These are phyloP conservation scores for Edaphochlamys debaryana DNA, from an alignment of 139 green algal species.

Conservation along the genomic window DNA sequence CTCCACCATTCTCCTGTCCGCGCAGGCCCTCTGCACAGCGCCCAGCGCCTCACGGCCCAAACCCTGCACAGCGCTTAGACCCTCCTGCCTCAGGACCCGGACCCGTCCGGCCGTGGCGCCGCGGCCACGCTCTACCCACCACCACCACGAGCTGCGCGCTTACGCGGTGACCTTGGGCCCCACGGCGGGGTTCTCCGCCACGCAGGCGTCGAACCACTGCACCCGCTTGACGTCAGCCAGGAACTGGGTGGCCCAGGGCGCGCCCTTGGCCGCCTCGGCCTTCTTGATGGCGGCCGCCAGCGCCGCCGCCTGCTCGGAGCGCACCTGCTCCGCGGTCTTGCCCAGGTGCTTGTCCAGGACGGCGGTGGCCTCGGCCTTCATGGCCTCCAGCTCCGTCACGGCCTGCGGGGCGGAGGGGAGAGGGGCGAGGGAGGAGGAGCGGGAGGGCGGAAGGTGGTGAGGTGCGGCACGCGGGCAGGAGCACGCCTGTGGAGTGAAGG, in stretches of 20 bases:
- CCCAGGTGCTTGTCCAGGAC: constrained; percentile 68
- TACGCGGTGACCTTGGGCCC: constrained; percentile 48
- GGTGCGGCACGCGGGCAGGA: too few species aligned
- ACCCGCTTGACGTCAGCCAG: constrained; percentile 56
- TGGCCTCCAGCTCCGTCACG: constrained; percentile 47
- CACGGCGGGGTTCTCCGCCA: constrained; percentile 50
- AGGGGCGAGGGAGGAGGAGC: too few species aligned
- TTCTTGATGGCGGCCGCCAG: constrained; percentile 46
- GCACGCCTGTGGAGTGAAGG: too few species aligned
- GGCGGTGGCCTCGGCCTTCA: constrained; percentile 52
- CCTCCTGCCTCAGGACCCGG: too few species aligned
- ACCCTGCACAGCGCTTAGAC: too few species aligned
- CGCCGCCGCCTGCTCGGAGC: constrained; percentile 46
- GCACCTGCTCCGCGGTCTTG: constrained; percentile 60
- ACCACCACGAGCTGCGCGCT: too few species aligned
- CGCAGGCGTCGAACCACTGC: constrained; percentile 55
- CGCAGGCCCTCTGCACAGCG: too few species aligned
- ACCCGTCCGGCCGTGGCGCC: too few species aligned
- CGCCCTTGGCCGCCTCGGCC: constrained; percentile 58
- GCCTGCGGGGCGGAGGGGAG: constrained; percentile 17
- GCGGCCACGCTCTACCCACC: too few species aligned
- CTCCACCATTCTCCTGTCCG: too few species aligned
- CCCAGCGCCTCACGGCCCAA: too few species aligned
- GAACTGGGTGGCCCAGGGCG: constrained; percentile 54
- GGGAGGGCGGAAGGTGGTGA: too few species aligned